Base-by-base conservation (phyloP, 192 early-diverging fungal genomes). In the Coemansia sp. region DNA sequence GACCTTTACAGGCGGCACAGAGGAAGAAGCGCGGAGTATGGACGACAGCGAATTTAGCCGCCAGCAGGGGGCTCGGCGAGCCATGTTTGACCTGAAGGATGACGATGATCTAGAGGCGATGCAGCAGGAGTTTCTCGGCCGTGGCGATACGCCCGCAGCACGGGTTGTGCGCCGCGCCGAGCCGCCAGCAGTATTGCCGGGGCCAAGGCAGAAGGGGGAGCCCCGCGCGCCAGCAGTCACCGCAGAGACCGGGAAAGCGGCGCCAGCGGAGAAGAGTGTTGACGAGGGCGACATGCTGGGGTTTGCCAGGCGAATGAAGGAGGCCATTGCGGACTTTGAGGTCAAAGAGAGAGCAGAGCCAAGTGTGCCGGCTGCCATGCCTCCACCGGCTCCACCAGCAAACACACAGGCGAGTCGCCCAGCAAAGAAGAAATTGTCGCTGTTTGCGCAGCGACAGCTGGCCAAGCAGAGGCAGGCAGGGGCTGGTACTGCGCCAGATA, bases 361-460 rank as follows among this genome's bases (percentile, higher is more conserved):
- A 1, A 23, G 12, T 2, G 11, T 5, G 17, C 1, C 39, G n/a
- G 39, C 47, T 7, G 25, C 28, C 9, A 7, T 29, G 11, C 28
- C 8, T 1, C 21, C 46, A 12, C n/a, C n/a, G n/a, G n/a, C n/a
- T n/a, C n/a, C n/a, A n/a, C n/a, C n/a, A n/a, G n/a, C n/a, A n/a
- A n/a, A n/a, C n/a, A n/a, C n/a, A n/a, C n/a, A n/a, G n/a, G n/a
- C n/a, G 39, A 14, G 4, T 40, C 21, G 22, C 45, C 5, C 4
- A 23, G 29, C n/a, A 22, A 17, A 9, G 42, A 33, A 48, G 28
- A 59, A 32, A 3, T 17, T 42, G 12, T 32, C 74, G 1, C 47
- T 76, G 9, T 76, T 76, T 58, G 74, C 74, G 10, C 74, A 76
- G 52, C 49, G 74, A 21, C 56, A 67, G 12, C 59, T 73, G 32